Evolutionary conservation across 176 grass and related monocot species (phyloP).

Genomic region (Phoenix dactylifera): DNA sequence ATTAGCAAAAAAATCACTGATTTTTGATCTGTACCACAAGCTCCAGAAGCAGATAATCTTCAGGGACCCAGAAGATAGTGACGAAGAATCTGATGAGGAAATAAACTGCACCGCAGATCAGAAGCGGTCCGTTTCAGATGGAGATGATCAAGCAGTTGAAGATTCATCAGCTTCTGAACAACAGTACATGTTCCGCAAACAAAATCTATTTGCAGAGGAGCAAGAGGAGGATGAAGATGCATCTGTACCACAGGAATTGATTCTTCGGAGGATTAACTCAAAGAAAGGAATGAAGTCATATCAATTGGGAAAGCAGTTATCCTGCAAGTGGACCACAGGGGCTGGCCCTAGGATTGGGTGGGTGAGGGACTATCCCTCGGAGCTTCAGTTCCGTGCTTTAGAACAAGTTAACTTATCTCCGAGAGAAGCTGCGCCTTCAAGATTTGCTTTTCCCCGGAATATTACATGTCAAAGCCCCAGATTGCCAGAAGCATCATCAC

Average conservation of each 20-base stretch:
- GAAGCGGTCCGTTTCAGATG: no score
- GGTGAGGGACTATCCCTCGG: conserved; percentile 79
- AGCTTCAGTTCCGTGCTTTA: conserved; percentile 58
- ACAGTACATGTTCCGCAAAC: conserved; percentile 42
- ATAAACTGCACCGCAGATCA: neutral
- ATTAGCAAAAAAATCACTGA: no score
- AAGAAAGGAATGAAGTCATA: conserved; percentile 64
- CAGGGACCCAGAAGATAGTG: neutral
- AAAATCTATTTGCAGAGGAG: conserved; percentile 42
- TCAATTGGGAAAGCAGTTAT: conserved; percentile 82
- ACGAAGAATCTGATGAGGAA: conserved; percentile 14
- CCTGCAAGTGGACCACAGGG: conserved; percentile 70
- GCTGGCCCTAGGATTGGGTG: conserved; percentile 69
- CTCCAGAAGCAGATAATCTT: neutral
- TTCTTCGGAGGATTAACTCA: conserved; percentile 70
- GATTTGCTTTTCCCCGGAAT: conserved; percentile 17
- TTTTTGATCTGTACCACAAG: no score
- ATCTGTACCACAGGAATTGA: conserved; percentile 49
- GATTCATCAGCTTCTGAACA: conserved; percentile 26
- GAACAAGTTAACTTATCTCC: conserved; percentile 82
- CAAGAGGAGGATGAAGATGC: conserved; percentile 22
- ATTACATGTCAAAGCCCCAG: no score
- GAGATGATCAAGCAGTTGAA: conserved; percentile 1
- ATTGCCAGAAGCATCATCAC: no score
- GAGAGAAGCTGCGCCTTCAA: conserved; percentile 11